Conservation (phyloP, 345 rosid species). For the Anastatica hierochuntica region DNA sequence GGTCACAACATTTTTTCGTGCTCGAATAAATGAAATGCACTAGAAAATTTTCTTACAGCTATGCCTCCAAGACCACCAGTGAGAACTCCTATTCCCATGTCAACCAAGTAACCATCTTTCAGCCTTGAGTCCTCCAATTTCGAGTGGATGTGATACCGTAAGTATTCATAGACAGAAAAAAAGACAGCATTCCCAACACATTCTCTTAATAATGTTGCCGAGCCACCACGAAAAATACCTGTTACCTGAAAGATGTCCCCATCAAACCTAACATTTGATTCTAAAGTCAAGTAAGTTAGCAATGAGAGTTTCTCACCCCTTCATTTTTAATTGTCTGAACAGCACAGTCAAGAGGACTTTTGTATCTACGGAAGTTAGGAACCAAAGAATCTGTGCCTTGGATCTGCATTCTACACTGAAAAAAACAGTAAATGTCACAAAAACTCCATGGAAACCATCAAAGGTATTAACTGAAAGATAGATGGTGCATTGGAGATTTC, state of each 20-base stretch:
- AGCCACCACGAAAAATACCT: conserved; percentile 87
- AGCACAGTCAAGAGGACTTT: conserved; percentile 72
- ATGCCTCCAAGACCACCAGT: conserved; percentile 92
- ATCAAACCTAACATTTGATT: conserved; percentile 21
- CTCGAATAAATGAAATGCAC: background rate
- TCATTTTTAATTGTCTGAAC: conserved; percentile 59
- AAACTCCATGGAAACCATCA: conserved; percentile 16
- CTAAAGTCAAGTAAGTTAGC: background rate
- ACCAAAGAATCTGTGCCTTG: conserved; percentile 78
- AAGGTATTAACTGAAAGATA: background rate
- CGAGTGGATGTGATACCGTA: conserved; percentile 57
- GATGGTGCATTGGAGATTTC: conserved; percentile 11
- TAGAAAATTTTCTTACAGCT: conserved; percentile 51
- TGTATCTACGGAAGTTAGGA: conserved; percentile 53
- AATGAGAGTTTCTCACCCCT: conserved; percentile 60
- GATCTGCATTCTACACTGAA: conserved; percentile 98
- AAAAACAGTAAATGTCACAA: conserved; percentile 29
- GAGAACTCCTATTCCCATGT: conserved; percentile 72
- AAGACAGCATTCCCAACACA: conserved; percentile 70
- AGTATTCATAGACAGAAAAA: conserved; percentile 70
- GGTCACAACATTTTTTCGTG: background rate
- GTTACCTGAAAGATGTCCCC: conserved; percentile 50
- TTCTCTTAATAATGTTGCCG: conserved; percentile 73
- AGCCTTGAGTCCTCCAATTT: conserved; percentile 35
- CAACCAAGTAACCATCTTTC: conserved; percentile 47